These are phyloP conservation scores for Lipomyces starkeyi DNA, from an alignment of 805 yeast species.

Conservation along the genomic window DNA sequence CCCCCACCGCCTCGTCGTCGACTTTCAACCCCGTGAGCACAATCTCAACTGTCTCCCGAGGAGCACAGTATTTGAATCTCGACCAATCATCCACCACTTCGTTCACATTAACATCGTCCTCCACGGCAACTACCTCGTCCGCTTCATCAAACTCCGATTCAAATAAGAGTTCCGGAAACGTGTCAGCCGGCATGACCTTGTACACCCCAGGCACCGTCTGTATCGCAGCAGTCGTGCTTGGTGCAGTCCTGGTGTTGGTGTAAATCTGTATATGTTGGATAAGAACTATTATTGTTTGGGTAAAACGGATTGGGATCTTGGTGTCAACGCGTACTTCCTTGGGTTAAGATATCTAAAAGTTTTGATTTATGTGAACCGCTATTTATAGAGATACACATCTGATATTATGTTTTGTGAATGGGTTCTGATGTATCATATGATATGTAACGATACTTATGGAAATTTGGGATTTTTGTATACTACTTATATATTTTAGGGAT, in stretches of 20 bases:
- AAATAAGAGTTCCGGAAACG: not conserved
- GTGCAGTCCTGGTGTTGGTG: not conserved
- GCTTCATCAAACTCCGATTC: not conserved
- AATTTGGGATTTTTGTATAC: no score
- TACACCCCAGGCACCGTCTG: not conserved
- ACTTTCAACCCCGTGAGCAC: not conserved
- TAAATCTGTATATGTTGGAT: not conserved
- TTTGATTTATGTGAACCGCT: not conserved
- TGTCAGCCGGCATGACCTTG: not conserved
- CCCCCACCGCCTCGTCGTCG: not conserved
- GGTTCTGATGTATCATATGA: no score
- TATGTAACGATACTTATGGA: no score
- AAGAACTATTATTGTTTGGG: not conserved
- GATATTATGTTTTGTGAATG: not conserved
- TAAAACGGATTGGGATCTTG: not conserved
- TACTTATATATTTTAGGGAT: no score
- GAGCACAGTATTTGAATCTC: not conserved
- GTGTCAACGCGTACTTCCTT: not conserved
- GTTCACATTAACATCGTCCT: not conserved
- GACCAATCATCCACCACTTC: not conserved
- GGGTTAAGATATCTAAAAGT: not conserved
- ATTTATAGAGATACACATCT: not conserved
- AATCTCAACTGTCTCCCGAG: not conserved
- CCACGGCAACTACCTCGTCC: not conserved
- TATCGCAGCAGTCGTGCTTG: not conserved